Percentiles rank a stretch among this genome's conserved stretches.
Evolutionary conservation across 148 eudicot genomes (phyloP).

Genomic region (Vaccinium macrocarpon): DNA sequence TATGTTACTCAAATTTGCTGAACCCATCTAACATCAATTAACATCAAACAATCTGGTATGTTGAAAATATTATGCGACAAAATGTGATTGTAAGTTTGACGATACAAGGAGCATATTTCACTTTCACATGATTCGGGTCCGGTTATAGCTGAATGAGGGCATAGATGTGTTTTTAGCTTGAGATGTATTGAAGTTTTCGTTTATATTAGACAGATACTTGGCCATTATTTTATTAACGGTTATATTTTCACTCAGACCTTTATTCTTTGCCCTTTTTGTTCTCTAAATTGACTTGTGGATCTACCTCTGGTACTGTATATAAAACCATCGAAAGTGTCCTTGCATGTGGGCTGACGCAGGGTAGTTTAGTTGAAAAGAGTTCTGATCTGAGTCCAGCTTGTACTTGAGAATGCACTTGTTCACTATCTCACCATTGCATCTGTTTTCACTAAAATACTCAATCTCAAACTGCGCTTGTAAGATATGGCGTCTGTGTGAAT

Average conservation of each 20-base stretch:
- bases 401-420: no score
- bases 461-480: not conserved
- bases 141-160: not conserved
- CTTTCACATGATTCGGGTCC: not conserved
- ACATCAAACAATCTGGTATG: no score
- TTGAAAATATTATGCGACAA: no score
- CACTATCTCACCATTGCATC: not conserved
- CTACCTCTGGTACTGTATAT: conserved; percentile 55
- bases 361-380: conserved; percentile 92
- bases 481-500: not conserved
- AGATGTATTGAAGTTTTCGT: not conserved
- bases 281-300: conserved; percentile 6
- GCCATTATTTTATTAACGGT: not conserved
- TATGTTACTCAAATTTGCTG: no score
- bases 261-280: not conserved
- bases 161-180: not conserved
- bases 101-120: not conserved
- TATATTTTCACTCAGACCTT: not conserved
- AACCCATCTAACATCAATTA: no score
- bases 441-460: conserved; percentile 5
- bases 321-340: conserved; percentile 90
- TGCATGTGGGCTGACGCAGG: conserved; percentile 84
- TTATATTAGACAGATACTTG: no score
- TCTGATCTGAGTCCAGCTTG: conserved; percentile 84
- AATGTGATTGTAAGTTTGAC: no score